Percentiles rank a stretch among this genome's conserved stretches.
Evolutionary conservation across 768 basidiomycete genomes (phyloP).

Genomic region (Mycena latifolia): DNA sequence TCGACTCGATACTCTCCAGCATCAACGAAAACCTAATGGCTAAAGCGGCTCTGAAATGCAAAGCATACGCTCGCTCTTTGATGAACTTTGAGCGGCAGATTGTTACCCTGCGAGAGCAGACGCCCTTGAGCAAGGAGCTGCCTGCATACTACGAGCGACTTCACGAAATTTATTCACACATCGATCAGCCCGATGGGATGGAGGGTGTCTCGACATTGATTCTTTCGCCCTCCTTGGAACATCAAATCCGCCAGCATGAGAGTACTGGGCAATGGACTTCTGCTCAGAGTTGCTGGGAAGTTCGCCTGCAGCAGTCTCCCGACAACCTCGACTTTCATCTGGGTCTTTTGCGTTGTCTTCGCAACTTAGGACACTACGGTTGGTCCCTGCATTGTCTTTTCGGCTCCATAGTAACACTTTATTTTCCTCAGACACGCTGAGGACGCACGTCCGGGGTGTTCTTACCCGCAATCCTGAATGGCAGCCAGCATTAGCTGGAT

Average conservation of each 20-base stretch:
- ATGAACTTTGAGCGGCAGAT: slow-evolving; percentile 96
- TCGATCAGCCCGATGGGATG: slow-evolving; percentile 99
- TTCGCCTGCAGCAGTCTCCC: slow-evolving; percentile 90
- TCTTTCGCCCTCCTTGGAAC: slow-evolving; percentile 89
- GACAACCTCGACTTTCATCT: slow-evolving; percentile 91
- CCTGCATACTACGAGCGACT: slow-evolving; percentile 87
- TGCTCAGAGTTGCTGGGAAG: slow-evolving; percentile 99
- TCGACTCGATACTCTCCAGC: slow-evolving; percentile 86
- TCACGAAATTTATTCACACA: slow-evolving; percentile 95
- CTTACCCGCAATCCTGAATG: slow-evolving; percentile 88
- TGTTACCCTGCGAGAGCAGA: slow-evolving; percentile 59
- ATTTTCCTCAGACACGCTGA: slow-evolving; percentile 80
- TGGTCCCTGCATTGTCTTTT: slow-evolving; percentile 41
- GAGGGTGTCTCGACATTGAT: slow-evolving; percentile 94
- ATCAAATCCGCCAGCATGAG: slow-evolving; percentile 98
- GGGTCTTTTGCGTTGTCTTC: slow-evolving; percentile 89
- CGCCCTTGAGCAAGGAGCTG: slow-evolving; percentile 60
- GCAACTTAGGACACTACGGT: slow-evolving; percentile 98
- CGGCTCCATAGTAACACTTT: slow-evolving; percentile 14
- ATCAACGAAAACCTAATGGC: slow-evolving; percentile 93
- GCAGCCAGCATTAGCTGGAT: slow-evolving; percentile 81
- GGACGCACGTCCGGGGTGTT: slow-evolving; percentile 94
- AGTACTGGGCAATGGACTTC: slow-evolving; percentile 98
- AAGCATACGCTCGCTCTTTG: slow-evolving; percentile 92
- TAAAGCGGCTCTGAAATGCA: slow-evolving; percentile 93